Evolutionary conservation across 768 basidiomycete species (phyloP).

Genomic region (Suillus subluteus): DNA sequence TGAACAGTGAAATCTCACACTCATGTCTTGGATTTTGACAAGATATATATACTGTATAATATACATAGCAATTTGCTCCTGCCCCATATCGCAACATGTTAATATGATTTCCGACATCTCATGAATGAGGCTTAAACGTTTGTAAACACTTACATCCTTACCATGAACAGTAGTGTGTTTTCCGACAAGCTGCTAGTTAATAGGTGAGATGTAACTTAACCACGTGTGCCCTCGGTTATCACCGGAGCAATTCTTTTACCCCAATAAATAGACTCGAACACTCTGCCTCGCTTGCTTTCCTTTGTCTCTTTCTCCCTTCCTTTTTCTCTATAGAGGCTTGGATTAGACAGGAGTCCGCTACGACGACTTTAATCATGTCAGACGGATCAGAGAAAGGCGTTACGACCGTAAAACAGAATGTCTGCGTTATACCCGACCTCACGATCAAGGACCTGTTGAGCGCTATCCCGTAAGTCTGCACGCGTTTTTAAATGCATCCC

Average conservation of each 20-base stretch:
- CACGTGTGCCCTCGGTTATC: conserved; percentile 33
- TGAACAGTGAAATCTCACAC: conserved; percentile 4
- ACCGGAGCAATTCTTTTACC: conserved; percentile 25
- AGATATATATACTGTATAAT: not conserved
- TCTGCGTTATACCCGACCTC: conserved; percentile 77
- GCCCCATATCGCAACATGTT: not conserved
- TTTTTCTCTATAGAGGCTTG: conserved; percentile 8
- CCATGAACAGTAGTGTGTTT: not conserved
- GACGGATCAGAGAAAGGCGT: conserved; percentile 18
- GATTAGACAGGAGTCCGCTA: conserved; percentile 15
- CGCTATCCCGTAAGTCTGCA: conserved; percentile 72
- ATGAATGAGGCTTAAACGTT: not conserved
- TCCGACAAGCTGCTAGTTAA: not conserved
- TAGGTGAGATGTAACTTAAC: not conserved
- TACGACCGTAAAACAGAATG: conserved; percentile 54
- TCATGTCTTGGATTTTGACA: not conserved
- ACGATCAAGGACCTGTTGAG: conserved; percentile 85
- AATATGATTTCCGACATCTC: not conserved
- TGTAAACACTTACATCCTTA: not conserved
- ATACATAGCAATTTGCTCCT: not conserved
- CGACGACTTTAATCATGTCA: conserved; percentile 26
- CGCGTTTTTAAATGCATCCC: conserved; percentile 8
- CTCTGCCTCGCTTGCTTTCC: conserved; percentile 9
- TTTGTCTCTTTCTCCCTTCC: conserved; percentile 7
- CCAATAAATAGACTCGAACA: conserved; percentile 29